phyloP scores from a whole-genome alignment of 805 yeast genomes.

The Cyberlindnera petersonii region DNA sequence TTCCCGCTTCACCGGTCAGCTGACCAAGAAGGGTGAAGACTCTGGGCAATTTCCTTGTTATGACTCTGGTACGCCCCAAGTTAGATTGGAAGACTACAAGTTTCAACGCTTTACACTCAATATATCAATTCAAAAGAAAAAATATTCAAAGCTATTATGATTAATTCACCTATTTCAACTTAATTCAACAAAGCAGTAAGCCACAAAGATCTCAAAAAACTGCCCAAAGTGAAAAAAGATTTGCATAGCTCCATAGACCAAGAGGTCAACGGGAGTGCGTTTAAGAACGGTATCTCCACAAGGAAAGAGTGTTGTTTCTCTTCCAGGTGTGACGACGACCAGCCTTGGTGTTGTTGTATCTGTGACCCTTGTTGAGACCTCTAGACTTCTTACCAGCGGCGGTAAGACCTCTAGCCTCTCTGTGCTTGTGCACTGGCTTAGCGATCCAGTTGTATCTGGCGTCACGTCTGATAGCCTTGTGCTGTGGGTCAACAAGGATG shows the following conservation, averaged over 20 bases:
- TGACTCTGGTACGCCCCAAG: conserved; percentile 1
- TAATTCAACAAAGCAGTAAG: conserved; percentile 3
- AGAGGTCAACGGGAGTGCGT: conserved; percentile 6
- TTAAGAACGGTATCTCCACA: conserved; percentile 92
- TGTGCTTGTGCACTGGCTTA: conserved; percentile 99
- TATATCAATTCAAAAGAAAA: not conserved
- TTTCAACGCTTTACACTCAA: conserved; percentile 1
- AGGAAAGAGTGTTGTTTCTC: conserved; percentile 95
- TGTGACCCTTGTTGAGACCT: conserved; percentile 99
- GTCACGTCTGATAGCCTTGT: conserved; percentile 98
- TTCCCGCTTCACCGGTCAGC: no score
- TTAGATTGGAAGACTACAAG: not conserved
- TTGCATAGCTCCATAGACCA: conserved; percentile 2
- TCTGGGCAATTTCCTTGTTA: no score
- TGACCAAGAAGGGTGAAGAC: no score
- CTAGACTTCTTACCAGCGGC: conserved; percentile 97
- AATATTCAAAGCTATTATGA: not conserved
- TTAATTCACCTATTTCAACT: not conserved
- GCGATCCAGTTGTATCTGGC: conserved; percentile 99
- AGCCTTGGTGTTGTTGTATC: conserved; percentile 94
- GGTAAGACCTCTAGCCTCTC: conserved; percentile 99
- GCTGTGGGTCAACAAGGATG: conserved; percentile 94
- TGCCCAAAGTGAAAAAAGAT: not conserved
- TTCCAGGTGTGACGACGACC: conserved; percentile 99
- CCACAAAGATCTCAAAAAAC: not conserved